Conservation (phyloP, 257 asterid species). For the Ehretia macrophylla region DNA sequence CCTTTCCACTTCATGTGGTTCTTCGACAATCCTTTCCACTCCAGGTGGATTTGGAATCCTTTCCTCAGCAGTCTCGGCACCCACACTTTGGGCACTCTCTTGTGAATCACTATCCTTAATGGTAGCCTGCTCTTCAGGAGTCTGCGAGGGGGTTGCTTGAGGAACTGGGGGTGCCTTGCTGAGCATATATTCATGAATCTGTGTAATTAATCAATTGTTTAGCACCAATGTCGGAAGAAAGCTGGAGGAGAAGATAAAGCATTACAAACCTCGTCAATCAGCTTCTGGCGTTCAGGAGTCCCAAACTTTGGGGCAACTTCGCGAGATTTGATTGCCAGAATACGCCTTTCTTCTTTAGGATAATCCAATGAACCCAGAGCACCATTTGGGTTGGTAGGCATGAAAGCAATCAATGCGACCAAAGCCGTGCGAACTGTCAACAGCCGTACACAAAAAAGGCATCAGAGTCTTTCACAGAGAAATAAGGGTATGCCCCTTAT, state of each 20-base stretch:
- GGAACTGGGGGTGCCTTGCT: constrained; percentile 62
- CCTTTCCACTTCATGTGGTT: constrained; percentile 21
- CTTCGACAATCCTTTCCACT: constrained; percentile 31
- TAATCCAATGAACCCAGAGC: constrained; percentile 85
- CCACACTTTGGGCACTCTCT: constrained; percentile 26
- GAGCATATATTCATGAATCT: constrained; percentile 82
- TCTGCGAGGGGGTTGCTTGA: constrained; percentile 28
- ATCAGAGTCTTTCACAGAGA: no score
- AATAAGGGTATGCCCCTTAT: no score
- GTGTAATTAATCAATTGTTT: constrained; percentile 1
- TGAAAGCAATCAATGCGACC: constrained; percentile 85
- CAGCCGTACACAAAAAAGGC: constrained; percentile 3
- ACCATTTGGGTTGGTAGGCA: constrained; percentile 92
- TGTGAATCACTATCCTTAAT: constrained; percentile 28
- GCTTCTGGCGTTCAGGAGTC: constrained; percentile 65
- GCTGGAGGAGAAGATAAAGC: background rate
- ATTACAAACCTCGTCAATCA: constrained; percentile 67
- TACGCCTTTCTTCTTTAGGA: constrained; percentile 71
- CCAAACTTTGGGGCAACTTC: constrained; percentile 65
- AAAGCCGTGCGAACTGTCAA: constrained; percentile 85
- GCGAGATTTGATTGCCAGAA: constrained; percentile 75
- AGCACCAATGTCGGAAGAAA: background rate
- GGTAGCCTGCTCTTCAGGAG: constrained; percentile 29
- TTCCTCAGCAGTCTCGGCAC: constrained; percentile 32
- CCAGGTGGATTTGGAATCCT: constrained; percentile 22